Evolutionary conservation across 2,329 filamentous ascomycete genomes (phyloP).

Genomic region (Acarospora socialis): DNA sequence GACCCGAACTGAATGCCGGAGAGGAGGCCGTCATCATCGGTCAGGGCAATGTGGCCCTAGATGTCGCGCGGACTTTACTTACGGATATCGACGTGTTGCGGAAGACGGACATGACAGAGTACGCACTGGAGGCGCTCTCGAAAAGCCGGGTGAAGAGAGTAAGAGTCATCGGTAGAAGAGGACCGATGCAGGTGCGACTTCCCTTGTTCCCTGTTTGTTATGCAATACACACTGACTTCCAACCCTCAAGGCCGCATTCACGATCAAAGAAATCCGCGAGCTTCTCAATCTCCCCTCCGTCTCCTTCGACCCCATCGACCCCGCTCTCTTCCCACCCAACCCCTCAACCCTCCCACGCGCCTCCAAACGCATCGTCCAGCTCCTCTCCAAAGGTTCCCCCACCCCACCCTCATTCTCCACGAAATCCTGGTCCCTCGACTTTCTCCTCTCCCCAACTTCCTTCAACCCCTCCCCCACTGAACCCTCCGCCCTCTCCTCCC

Average conservation of each 20-base stretch:
- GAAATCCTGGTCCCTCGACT: conserved; percentile 74
- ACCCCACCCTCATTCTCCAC: conserved; percentile 32
- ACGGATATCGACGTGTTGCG: conserved; percentile 57
- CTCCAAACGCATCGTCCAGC: conserved; percentile 62
- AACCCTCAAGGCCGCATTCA: conserved; percentile 60
- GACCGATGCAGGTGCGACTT: conserved; percentile 65
- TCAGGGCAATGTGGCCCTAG: conserved; percentile 90
- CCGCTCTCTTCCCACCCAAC: conserved; percentile 51
- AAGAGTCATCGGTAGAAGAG: conserved; percentile 74
- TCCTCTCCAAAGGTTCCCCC: conserved; percentile 61
- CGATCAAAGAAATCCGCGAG: conserved; percentile 87
- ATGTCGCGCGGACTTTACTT: conserved; percentile 79
- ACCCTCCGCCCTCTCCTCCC: conserved; percentile 42
- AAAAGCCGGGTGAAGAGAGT: conserved; percentile 65
- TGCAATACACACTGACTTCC: conserved; percentile 3
- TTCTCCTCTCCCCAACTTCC: conserved; percentile 61
- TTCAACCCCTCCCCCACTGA: conserved; percentile 42
- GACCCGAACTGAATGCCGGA: conserved; percentile 57
- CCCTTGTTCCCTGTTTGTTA: conserved; percentile 1
- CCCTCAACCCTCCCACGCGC: conserved; percentile 59
- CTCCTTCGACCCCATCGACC: conserved; percentile 55
- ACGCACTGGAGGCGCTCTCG: conserved; percentile 60
- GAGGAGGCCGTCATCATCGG: conserved; percentile 82
- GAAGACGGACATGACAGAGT: conserved; percentile 78
- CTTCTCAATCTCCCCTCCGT: conserved; percentile 63